Evolutionary conservation across 2,329 filamentous ascomycete genomes (phyloP).

Genomic region (Pezicula rhizophila): DNA sequence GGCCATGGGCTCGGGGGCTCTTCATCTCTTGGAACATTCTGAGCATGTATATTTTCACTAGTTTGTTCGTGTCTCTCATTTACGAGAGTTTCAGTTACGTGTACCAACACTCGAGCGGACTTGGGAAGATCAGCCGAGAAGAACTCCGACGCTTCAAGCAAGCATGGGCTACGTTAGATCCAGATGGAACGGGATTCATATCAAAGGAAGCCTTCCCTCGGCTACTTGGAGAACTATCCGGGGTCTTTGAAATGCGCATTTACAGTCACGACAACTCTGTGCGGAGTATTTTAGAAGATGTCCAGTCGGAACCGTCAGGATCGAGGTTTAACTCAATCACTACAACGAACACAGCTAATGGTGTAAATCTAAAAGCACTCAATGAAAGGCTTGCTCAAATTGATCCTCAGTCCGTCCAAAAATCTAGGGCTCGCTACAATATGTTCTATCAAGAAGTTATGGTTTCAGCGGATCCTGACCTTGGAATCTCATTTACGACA

Average conservation of each 20-base stretch:
- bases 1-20: slow-evolving; percentile 77
- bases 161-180: slow-evolving; percentile 94
- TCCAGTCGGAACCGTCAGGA: slow-evolving; percentile 37
- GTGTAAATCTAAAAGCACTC: slow-evolving; percentile 68
- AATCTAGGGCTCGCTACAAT: slow-evolving; percentile 74
- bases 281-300: slow-evolving; percentile 77
- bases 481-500: slow-evolving; percentile 84
- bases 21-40: slow-evolving; percentile 98
- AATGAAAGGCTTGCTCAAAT: slow-evolving; percentile 68
- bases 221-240: slow-evolving; percentile 84
- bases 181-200: slow-evolving; percentile 85
- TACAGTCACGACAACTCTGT: slow-evolving; percentile 90
- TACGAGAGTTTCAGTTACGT: slow-evolving; percentile 99
- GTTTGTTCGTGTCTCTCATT: slow-evolving; percentile 95
- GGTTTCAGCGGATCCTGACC: slow-evolving; percentile 83
- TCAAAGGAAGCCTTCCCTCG: slow-evolving; percentile 83
- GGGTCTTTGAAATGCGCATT: slow-evolving; percentile 94
- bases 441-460: slow-evolving; percentile 97
- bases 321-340: slow-evolving; percentile 47
- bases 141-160: slow-evolving; percentile 97
- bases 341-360: slow-evolving; percentile 43
- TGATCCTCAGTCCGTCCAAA: slow-evolving; percentile 68
- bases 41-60: slow-evolving; percentile 99
- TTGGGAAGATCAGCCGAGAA: slow-evolving; percentile 83
- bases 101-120: slow-evolving; percentile 91